Evolutionary conservation across 2,329 filamentous ascomycete genomes (phyloP), one percentile per base, ranked within the genome.

Genomic region (Fusarium fracticaudum): DNA sequence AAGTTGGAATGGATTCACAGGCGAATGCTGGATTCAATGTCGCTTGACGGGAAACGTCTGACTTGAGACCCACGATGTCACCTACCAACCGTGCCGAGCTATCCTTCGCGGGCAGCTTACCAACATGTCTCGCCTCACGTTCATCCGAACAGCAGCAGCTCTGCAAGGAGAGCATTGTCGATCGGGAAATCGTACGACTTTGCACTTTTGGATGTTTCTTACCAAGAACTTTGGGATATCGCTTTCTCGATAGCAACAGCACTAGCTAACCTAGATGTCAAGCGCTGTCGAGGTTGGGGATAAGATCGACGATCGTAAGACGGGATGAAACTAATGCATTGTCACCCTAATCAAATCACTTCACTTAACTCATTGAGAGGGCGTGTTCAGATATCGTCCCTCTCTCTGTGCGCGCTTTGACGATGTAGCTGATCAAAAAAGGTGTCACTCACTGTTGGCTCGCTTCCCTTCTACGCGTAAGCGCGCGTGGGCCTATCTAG

Each of bases 1-100:
- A 31, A 24, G 61, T 66, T 58, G 35, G 35, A 58, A 58, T 55
- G 47, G 57, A 38, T 12, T 60, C 33, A 38, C 38, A 31, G 45
- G 33, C 33, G 31, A 60, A 61, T 61, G n/a, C 29, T 38, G 20
- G 11, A 33, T 51, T 45, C 15, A 68, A 61, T 47, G 22, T 60
- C 44, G 45, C 65, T 67, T 60, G n/a, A 40, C 15, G 35, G 62
- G 26, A 44, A 44, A 59, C 44, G 29, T 20, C 44, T 67, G 44
- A 67, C 47, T 26, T 38, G 22, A 53, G 54, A 45, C 63, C 40
- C 65, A 68, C 65, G 64, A 68, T 61, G 64, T 61, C 43, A 61
- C 48, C 35, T 47, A 38, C 40, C 37, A 53, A 38, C 57, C 47
- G 22, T 50, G 64, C 63, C 65, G 40, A 47, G 26, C n/a, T 53